These are phyloP conservation scores for Melaleuca quinquenervia DNA, from an alignment of 345 rosid genomes.

Conservation along the genomic window DNA sequence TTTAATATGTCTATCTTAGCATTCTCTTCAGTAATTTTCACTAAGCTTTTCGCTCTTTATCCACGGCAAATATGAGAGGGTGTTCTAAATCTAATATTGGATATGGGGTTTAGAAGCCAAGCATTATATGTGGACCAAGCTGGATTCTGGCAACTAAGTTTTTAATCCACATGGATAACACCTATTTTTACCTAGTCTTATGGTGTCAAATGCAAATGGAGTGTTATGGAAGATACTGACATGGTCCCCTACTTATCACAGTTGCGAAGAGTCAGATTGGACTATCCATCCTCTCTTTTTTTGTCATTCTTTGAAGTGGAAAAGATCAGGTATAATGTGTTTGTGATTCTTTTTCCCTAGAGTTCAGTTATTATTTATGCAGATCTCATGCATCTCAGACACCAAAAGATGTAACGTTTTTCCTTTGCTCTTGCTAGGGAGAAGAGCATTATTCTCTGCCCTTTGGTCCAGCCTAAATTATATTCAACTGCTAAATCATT, in stretches of 20 bases:
- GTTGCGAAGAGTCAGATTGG: background rate
- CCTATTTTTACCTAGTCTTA: background rate
- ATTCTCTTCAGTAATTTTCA: background rate
- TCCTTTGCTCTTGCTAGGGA: background rate
- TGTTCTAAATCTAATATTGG: background rate
- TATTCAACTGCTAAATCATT: background rate
- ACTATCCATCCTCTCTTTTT: background rate
- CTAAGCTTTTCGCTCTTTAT: background rate
- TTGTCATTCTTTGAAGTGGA: background rate
- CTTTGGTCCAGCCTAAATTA: background rate
- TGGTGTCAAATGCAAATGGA: background rate
- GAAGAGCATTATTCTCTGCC: background rate
- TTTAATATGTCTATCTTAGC: background rate
- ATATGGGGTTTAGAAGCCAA: background rate
- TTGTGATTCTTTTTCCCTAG: background rate
- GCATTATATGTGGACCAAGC: background rate
- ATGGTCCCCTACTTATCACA: background rate
- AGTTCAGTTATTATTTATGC: background rate
- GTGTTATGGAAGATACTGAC: background rate
- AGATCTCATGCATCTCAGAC: background rate
- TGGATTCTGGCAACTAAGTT: background rate
- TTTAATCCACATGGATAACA: background rate
- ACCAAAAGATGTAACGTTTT: background rate
- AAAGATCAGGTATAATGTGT: background rate
- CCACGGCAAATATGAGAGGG: background rate